Percentiles rank a stretch among this genome's conserved stretches.
Conservation (phyloP, 2,329 filamentous ascomycete genomes). For the Aspergillus neoniger region DNA sequence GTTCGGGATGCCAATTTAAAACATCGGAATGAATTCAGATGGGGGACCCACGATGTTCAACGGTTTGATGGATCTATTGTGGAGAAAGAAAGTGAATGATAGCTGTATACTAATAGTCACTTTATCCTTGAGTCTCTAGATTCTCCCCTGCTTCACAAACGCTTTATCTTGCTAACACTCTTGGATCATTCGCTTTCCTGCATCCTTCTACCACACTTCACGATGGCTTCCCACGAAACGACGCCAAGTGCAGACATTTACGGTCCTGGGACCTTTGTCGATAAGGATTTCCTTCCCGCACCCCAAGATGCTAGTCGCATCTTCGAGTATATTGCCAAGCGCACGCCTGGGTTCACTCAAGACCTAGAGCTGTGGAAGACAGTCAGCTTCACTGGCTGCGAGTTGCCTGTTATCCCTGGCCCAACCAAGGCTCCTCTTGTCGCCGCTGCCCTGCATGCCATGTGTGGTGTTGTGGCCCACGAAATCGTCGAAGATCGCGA, state of each 20-base stretch:
- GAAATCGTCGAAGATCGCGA: background rate
- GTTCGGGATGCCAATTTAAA: no score
- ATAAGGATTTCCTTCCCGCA: background rate
- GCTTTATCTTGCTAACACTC: no score
- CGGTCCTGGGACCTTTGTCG: background rate
- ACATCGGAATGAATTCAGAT: no score
- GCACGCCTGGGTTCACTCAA: background rate
- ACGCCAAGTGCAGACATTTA: background rate
- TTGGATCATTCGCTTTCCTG: no score
- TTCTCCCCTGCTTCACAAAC: no score
- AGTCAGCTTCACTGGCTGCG: background rate
- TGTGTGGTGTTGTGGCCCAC: constrained; percentile 2
- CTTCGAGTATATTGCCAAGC: background rate
- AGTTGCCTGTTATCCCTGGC: background rate
- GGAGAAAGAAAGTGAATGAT: no score
- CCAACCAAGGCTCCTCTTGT: background rate
- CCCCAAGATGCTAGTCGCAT: background rate
- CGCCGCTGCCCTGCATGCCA: background rate
- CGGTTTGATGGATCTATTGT: no score
- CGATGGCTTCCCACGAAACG: background rate
- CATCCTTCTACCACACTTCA: background rate
- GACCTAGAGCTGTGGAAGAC: background rate
- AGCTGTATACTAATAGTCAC: no score
- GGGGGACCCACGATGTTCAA: no score
- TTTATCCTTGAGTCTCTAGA: no score